phyloP scores from a whole-genome alignment of 2,329 filamentous ascomycete genomes.

The Chaetomiaceae sp. region DNA sequence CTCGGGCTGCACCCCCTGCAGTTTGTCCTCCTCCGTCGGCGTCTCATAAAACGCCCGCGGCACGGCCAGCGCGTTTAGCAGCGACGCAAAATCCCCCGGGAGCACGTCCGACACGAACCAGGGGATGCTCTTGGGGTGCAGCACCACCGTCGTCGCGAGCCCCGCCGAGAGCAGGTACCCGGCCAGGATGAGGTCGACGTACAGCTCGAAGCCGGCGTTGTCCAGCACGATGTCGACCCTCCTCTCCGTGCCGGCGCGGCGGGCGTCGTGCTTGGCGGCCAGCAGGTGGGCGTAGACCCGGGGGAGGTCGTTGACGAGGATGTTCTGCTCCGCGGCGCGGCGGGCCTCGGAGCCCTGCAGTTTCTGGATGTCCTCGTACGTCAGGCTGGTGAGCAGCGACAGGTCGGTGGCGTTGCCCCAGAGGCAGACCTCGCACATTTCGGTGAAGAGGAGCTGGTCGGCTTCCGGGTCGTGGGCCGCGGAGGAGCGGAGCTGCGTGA shows the following conservation, averaged over 20 bases:
- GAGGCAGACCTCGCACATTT: constrained; percentile 94
- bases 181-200: constrained; percentile 87
- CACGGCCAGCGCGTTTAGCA: constrained; percentile 73
- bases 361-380: constrained; percentile 95
- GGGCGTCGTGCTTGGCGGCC: constrained; percentile 23
- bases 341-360: constrained; percentile 84
- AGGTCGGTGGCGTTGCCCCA: constrained; percentile 98
- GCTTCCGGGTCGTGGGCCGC: constrained; percentile 54
- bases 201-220: constrained; percentile 96
- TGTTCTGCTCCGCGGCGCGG: constrained; percentile 85
- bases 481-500: constrained; percentile 56
- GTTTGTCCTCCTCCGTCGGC: constrained; percentile 62
- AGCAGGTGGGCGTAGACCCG: constrained; percentile 29
- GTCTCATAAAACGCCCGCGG: constrained; percentile 76
- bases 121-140: constrained; percentile 91
- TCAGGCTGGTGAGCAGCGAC: constrained; percentile 81
- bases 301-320: constrained; percentile 78
- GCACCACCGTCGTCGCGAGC: constrained; percentile 78
- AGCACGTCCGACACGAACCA: constrained; percentile 98
- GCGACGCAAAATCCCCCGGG: constrained; percentile 76
- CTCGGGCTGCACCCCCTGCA: constrained; percentile 52
- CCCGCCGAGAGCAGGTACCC: constrained; percentile 82
- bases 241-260: constrained; percentile 58
- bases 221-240: constrained; percentile 93
- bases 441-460: constrained; percentile 74